Percentiles rank a stretch among this genome's conserved stretches.
phyloP scores from a whole-genome alignment of 169 alveolate species.

The Miamiensis avidus region DNA sequence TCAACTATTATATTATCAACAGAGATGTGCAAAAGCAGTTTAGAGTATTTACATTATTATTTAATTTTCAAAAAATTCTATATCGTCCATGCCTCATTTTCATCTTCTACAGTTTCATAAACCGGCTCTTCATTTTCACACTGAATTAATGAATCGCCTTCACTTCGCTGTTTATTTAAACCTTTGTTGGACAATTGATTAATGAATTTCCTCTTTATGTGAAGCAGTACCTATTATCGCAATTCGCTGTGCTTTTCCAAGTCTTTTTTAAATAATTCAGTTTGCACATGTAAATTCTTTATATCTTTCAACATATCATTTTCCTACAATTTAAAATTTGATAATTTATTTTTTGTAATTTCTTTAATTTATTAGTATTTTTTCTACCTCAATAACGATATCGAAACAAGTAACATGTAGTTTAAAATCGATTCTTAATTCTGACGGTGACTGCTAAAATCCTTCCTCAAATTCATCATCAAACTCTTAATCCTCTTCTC shows the following conservation, averaged over 20 bases:
- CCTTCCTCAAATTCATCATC: not conserved
- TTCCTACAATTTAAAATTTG: slow-evolving; percentile 6
- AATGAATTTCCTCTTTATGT: slow-evolving; percentile 23
- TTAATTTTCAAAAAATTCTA: slow-evolving; percentile 17
- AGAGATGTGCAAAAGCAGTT: not conserved
- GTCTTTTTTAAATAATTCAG: slow-evolving; percentile 22
- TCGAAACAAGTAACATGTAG: not conserved
- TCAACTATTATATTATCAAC: not conserved
- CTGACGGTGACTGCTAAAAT: not conserved
- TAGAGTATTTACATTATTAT: not conserved
- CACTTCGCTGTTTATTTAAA: not conserved
- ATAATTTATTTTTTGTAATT: too few species aligned
- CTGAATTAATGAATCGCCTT: slow-evolving; percentile 16
- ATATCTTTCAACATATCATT: slow-evolving; percentile 17
- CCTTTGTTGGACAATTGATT: slow-evolving; percentile 12
- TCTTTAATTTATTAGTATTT: too few species aligned
- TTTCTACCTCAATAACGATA: not conserved
- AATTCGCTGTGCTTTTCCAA: slow-evolving; percentile 19
- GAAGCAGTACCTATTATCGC: slow-evolving; percentile 12
- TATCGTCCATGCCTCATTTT: slow-evolving; percentile 7
- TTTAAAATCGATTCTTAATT: not conserved
- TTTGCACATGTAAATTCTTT: slow-evolving; percentile 24
- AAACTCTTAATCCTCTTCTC: not conserved
- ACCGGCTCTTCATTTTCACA: slow-evolving; percentile 9
- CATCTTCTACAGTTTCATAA: not conserved